Evolutionary conservation across 306 rosid genomes (phyloP), one percentile per base, ranked within the genome.

Genomic region (Lotus japonicus): DNA sequence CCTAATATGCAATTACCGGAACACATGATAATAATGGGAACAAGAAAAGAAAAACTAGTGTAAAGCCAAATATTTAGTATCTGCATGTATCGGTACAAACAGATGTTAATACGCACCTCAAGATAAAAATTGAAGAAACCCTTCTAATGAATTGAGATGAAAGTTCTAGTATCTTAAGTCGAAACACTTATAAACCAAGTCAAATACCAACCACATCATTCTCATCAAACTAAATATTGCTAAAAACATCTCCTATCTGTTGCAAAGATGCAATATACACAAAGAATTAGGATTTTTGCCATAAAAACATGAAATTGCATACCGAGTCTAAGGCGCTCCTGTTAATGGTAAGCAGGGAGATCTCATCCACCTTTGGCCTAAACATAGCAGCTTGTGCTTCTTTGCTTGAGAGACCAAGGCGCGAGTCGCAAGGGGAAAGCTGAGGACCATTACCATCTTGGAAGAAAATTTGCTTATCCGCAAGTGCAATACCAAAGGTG

Each of bases 341-440:
- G 57, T 85, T 73, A 35, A 90, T 56, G 62, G 89, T 80, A 7
- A 94, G 94, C 4, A 86, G 50, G 7, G 98, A 83, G 79, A 85
- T 82, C 67, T 90, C 86, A 18, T 94, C 97, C 2, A 90, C 89
- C 45, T 66, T 85, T 3, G 98, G 97, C 82, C 97, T 82, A 52
- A 90, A 90, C 10, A 82, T 39, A 10, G 89, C 84, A 45, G 85
- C 72, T 11, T 77, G 83, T 16, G 96, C 92, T 10, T 42, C 78
- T 59, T 78, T 65, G 17, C 5, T 35, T 1, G 85, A 1, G 10
- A 90, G 85, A 8, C 72, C 36, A 0, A 88, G 88, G 26, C 90
- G 96, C 6, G 2, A n/a, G 73, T 94, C 98, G 50, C 98, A 94
- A 2, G 97, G 97, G 0, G 98, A 90, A 73, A 90, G 87, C 63